These are phyloP conservation scores for Hymenoscyphus fructigenus DNA, from an alignment of 2,329 filamentous ascomycete genomes.

Conservation along the genomic window DNA sequence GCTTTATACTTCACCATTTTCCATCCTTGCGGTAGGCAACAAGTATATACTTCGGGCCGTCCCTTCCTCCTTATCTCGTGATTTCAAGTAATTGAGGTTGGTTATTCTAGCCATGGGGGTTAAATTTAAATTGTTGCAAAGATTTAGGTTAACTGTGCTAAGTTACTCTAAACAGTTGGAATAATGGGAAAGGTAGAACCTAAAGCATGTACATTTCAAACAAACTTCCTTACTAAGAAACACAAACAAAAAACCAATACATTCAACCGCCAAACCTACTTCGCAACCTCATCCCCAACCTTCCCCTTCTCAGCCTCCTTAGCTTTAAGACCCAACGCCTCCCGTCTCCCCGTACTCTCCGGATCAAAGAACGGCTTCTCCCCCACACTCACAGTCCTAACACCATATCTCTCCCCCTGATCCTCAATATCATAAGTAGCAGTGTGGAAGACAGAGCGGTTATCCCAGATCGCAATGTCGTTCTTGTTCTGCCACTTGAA, in stretches of 20 bases:
- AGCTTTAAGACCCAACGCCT: conserved; percentile 36
- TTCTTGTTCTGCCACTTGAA: conserved; percentile 35
- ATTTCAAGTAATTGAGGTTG: no score
- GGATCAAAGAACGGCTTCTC: conserved; percentile 51
- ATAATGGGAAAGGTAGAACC: no score
- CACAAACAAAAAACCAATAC: neutral
- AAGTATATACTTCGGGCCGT: no score
- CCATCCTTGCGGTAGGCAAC: no score
- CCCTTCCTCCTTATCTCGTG: no score
- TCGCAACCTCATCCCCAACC: neutral
- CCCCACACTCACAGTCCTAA: conserved; percentile 49
- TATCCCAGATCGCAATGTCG: conserved; percentile 54
- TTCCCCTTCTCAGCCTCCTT: neutral
- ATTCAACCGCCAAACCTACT: neutral
- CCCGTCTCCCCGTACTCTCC: conserved; percentile 43
- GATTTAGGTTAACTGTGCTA: no score
- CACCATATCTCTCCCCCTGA: conserved; percentile 45
- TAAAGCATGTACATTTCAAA: neutral
- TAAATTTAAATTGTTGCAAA: no score
- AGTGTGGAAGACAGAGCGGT: conserved; percentile 53
- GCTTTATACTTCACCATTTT: no score
- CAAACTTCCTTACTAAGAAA: neutral
- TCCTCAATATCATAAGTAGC: conserved; percentile 53
- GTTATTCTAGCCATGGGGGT: no score
- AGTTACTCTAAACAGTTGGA: no score